A percentile compares a stretch with the other conserved stretches of the same genome.
These are phyloP conservation scores for Aegilops speltoides DNA, from an alignment of 176 grass and related monocot species.

Conservation along the genomic window DNA sequence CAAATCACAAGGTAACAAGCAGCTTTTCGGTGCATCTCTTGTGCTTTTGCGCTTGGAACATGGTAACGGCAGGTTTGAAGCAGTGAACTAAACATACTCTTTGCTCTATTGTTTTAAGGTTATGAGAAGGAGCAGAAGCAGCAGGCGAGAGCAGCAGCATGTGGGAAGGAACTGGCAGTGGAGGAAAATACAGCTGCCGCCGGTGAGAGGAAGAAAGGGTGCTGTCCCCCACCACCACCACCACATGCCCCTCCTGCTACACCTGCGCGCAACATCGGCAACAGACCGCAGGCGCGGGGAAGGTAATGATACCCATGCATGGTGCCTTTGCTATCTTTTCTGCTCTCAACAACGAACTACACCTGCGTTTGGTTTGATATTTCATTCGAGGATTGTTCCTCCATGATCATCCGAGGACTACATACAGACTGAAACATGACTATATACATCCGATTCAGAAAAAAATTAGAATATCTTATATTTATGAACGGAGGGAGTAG, in stretches of 20 bases:
- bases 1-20: constrained; percentile 59
- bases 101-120: constrained; percentile 39
- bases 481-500: too few relatives aligned
- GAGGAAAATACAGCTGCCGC: constrained; percentile 33
- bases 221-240: constrained; percentile 42
- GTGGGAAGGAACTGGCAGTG: constrained; percentile 43
- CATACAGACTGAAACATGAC: too few relatives aligned
- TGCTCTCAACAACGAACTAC: background rate
- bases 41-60: constrained; percentile 14
- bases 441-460: too few relatives aligned
- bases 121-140: constrained; percentile 50
- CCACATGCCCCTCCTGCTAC: constrained; percentile 26
- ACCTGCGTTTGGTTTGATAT: background rate
- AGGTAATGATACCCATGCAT: constrained; percentile 32
- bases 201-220: constrained; percentile 52
- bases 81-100: constrained; percentile 7
- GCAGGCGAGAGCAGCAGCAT: constrained; percentile 36
- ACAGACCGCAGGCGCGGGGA: constrained; percentile 34
- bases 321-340: background rate
- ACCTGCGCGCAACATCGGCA: constrained; percentile 23
- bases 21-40: background rate
- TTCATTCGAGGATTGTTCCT: background rate
- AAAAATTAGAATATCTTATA: too few relatives aligned
- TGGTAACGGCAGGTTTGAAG: constrained; percentile 22
- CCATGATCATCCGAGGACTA: background rate